Conservation (phyloP, 768 basidiomycete genomes). For the Boletus barrowsii region DNA sequence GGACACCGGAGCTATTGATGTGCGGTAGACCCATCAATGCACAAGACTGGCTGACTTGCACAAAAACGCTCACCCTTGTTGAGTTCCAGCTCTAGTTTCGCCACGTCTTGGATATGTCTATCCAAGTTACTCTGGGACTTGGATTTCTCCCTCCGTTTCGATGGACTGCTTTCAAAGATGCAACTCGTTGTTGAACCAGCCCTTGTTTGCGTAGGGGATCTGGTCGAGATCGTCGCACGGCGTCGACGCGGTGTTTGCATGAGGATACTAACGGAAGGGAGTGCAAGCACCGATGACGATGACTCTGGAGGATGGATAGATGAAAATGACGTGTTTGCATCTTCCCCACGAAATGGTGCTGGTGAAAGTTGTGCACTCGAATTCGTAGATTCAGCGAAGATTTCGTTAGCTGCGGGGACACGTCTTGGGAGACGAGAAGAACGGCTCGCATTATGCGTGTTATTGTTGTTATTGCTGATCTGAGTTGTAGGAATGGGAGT, state of each 20-base stretch:
- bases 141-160: conserved; percentile 64
- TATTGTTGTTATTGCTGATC: conserved; percentile 3
- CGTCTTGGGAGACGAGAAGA: conserved; percentile 58
- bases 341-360: conserved; percentile 7
- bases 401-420: conserved; percentile 64
- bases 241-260: conserved; percentile 38
- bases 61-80: conserved; percentile 48
- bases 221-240: conserved; percentile 66
- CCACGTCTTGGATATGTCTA: conserved; percentile 64
- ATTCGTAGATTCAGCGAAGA: conserved; percentile 46
- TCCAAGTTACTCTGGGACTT: conserved; percentile 64
- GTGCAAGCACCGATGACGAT: conserved; percentile 19
- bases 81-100: conserved; percentile 62
- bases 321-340: conserved; percentile 24
- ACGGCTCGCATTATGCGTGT: conserved; percentile 9
- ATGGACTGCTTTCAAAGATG: conserved; percentile 50
- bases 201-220: conserved; percentile 47
- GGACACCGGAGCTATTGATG: conserved; percentile 31
- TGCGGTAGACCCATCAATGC: conserved; percentile 2
- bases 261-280: conserved; percentile 18
- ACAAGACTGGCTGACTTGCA: neutral
- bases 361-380: conserved; percentile 22
- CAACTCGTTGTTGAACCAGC: conserved; percentile 22
- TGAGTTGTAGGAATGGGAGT: conserved; percentile 25
- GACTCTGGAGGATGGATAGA: conserved; percentile 17